Evolutionary conservation across 2,329 filamentous ascomycete species (phyloP).

Genomic region (Microdochium trichocladiopsis): DNA sequence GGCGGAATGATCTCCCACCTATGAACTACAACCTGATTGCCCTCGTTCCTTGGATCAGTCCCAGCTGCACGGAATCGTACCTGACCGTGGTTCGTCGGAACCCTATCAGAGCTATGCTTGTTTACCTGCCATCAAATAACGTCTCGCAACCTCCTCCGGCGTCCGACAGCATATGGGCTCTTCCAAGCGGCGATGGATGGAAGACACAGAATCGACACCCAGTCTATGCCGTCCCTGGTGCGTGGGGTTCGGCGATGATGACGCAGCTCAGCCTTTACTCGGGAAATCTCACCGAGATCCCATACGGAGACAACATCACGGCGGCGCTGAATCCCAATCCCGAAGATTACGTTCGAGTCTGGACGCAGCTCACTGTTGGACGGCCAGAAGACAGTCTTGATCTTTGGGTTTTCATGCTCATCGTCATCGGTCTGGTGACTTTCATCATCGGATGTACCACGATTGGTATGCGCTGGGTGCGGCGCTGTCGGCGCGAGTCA

Average conservation of each 20-base stretch:
- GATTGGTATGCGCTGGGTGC: slow-evolving; percentile 68
- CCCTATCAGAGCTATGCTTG: slow-evolving; percentile 55
- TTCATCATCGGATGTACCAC: slow-evolving; percentile 61
- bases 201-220: slow-evolving; percentile 65
- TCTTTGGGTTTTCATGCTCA: slow-evolving; percentile 73
- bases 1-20: slow-evolving; percentile 59
- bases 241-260: slow-evolving; percentile 62
- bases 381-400: slow-evolving; percentile 51
- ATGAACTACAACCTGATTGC: slow-evolving; percentile 70
- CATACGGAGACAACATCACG: slow-evolving; percentile 49
- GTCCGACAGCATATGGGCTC: slow-evolving; percentile 60
- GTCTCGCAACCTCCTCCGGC: slow-evolving; percentile 57
- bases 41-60: slow-evolving; percentile 78
- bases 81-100: slow-evolving; percentile 53
- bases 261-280: slow-evolving; percentile 68
- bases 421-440: slow-evolving; percentile 66
- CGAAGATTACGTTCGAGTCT: slow-evolving; percentile 54
- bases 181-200: slow-evolving; percentile 67
- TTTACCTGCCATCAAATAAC: slow-evolving; percentile 51
- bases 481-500: slow-evolving; percentile 60
- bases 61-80: slow-evolving; percentile 66
- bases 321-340: slow-evolving; percentile 46
- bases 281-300: slow-evolving; percentile 59
- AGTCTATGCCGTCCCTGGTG: slow-evolving; percentile 72
- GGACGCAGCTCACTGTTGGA: slow-evolving; percentile 43